phyloP scores from a whole-genome alignment of 2,329 filamentous ascomycete genomes.

The Seiridium unicorne region DNA sequence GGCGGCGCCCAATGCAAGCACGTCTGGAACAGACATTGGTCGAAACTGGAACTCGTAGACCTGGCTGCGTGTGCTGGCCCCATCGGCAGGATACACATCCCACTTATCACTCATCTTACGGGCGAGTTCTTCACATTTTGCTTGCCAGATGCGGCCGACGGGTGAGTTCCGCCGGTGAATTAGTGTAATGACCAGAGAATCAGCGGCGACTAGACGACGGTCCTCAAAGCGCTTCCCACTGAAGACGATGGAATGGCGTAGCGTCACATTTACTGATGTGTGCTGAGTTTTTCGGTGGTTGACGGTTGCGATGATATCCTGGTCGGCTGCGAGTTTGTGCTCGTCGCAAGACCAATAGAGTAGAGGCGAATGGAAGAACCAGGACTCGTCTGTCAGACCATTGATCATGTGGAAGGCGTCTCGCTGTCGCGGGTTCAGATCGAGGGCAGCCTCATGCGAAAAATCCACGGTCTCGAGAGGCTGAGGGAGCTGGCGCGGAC shows the following conservation, averaged over 20 bases:
- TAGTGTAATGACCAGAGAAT: constrained; percentile 76
- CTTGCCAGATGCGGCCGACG: constrained; percentile 65
- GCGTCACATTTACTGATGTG: constrained; percentile 69
- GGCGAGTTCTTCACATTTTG: constrained; percentile 53
- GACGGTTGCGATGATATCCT: constrained; percentile 66
- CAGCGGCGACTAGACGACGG: constrained; percentile 65
- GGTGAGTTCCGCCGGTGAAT: constrained; percentile 66
- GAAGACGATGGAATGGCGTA: constrained; percentile 77
- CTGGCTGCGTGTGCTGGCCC: constrained; percentile 51
- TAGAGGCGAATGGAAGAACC: constrained; percentile 81
- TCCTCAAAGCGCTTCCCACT: constrained; percentile 77
- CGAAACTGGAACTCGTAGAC: constrained; percentile 79
- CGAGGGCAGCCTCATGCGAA: constrained; percentile 21
- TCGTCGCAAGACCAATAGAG: constrained; percentile 76
- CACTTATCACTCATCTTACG: constrained; percentile 51
- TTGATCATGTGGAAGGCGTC: constrained; percentile 59
- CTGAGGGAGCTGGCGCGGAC: constrained; percentile 37
- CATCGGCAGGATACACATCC: constrained; percentile 58
- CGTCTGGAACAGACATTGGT: constrained; percentile 68
- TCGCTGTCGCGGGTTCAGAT: constrained; percentile 44
- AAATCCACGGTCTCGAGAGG: constrained; percentile 4
- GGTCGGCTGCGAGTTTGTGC: constrained; percentile 56
- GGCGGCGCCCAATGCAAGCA: constrained; percentile 60
- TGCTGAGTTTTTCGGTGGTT: constrained; percentile 61
- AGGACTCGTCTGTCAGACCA: constrained; percentile 60